A percentile compares a stretch with the other conserved stretches of the same genome.
phyloP scores from a whole-genome alignment of 2,329 filamentous ascomycete species.

The Fusarium scirpi region DNA sequence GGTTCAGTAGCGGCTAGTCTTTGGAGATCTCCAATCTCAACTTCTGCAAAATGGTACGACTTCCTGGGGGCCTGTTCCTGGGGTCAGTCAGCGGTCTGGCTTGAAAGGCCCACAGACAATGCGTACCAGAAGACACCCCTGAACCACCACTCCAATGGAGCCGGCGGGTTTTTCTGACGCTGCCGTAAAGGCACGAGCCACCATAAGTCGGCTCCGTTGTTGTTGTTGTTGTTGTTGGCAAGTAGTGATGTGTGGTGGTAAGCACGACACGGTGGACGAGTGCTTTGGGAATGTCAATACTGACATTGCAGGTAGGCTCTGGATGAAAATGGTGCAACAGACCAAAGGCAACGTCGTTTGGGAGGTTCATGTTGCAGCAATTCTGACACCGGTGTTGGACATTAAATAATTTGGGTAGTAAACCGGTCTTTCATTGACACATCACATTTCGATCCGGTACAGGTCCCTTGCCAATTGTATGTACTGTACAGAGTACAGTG shows the following conservation, averaged over 20 bases:
- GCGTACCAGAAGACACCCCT: slow-evolving; percentile 36
- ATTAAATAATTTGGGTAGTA: slow-evolving; percentile 28
- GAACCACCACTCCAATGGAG: slow-evolving; percentile 36
- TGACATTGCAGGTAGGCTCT: background rate
- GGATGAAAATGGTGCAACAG: slow-evolving; percentile 9
- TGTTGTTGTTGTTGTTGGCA: background rate
- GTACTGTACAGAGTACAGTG: slow-evolving; percentile 20
- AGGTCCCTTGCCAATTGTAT: slow-evolving; percentile 19
- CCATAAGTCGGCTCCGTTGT: slow-evolving; percentile 6
- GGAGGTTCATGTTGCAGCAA: slow-evolving; percentile 31
- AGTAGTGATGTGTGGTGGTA: background rate
- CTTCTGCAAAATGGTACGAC: slow-evolving; percentile 47
- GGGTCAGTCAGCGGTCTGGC: slow-evolving; percentile 42
- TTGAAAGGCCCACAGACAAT: slow-evolving; percentile 35
- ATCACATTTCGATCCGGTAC: slow-evolving; percentile 45
- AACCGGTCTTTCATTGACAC: slow-evolving; percentile 36
- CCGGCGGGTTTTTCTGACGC: slow-evolving; percentile 19
- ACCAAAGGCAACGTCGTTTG: slow-evolving; percentile 11
- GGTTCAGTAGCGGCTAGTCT: slow-evolving; percentile 44
- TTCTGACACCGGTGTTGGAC: slow-evolving; percentile 36
- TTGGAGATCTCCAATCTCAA: slow-evolving; percentile 49
- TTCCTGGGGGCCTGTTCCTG: slow-evolving; percentile 40
- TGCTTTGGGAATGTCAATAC: background rate
- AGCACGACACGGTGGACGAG: slow-evolving; percentile 8
- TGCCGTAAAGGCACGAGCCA: slow-evolving; percentile 18